Conservation (phyloP, 768 basidiomycete genomes). For the Serendipita sp. region DNA sequence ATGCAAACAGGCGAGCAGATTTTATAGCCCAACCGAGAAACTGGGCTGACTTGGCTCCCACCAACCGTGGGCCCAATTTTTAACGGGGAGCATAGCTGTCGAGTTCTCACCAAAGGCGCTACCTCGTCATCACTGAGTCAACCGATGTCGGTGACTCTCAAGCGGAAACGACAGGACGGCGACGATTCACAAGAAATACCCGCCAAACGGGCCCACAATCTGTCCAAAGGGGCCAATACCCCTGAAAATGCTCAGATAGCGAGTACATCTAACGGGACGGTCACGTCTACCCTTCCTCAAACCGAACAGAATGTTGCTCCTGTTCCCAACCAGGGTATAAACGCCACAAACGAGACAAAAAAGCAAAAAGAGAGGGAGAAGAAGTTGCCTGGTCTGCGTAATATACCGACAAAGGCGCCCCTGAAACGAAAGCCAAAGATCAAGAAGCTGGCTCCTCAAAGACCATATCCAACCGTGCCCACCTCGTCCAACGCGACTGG, state of each 20-base stretch:
- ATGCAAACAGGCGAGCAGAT: too few relatives aligned
- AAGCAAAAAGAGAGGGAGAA: neutral
- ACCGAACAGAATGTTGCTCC: neutral
- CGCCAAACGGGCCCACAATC: neutral
- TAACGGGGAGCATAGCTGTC: neutral
- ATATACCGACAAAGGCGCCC: neutral
- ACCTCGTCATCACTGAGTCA: neutral
- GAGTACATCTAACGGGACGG: neutral
- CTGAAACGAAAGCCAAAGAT: conserved; percentile 21
- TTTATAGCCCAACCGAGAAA: neutral
- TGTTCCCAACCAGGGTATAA: neutral
- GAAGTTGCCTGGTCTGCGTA: neutral
- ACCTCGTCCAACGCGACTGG: conserved; percentile 63
- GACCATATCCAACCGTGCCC: conserved; percentile 64
- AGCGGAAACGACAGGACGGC: neutral
- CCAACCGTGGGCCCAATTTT: neutral
- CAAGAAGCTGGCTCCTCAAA: conserved; percentile 51
- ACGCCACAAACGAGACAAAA: neutral
- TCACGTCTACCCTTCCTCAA: neutral
- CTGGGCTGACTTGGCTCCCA: neutral
- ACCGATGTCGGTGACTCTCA: neutral
- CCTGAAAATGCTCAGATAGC: neutral
- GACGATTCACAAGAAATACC: neutral
- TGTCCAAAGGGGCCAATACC: neutral
- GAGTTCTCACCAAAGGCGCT: neutral